Percentiles rank a stretch among this genome's conserved stretches.
Conservation (phyloP, 2,329 filamentous ascomycete species). For the Pseudogymnoascus sp. region DNA sequence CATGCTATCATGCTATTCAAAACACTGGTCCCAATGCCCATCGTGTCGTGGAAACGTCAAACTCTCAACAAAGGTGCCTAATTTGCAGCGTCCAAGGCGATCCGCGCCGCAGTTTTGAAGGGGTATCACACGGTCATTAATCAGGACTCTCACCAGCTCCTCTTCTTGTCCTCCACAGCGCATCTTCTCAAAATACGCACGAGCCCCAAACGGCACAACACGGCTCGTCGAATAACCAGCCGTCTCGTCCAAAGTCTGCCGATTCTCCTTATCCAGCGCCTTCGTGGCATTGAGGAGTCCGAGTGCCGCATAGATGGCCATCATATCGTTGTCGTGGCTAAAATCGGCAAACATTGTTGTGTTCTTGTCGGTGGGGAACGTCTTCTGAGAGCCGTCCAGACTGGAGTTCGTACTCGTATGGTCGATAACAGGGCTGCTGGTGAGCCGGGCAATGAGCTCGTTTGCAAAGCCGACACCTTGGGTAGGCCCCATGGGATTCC, state of each 20-base stretch:
- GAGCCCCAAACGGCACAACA: slow-evolving; percentile 72
- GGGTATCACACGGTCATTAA: slow-evolving; percentile 76
- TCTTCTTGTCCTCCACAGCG: slow-evolving; percentile 49
- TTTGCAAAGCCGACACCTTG: slow-evolving; percentile 85
- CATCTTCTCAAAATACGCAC: slow-evolving; percentile 87
- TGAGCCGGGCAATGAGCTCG: slow-evolving; percentile 77
- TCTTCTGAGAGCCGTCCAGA: slow-evolving; percentile 55
- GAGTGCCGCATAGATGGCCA: slow-evolving; percentile 64
- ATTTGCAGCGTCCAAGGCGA: slow-evolving; percentile 57
- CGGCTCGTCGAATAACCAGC: slow-evolving; percentile 68
- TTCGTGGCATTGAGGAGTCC: slow-evolving; percentile 65
- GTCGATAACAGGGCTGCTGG: slow-evolving; percentile 57
- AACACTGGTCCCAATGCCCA: slow-evolving; percentile 66
- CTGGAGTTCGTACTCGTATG: slow-evolving; percentile 70
- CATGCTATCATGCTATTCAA: slow-evolving; percentile 19
- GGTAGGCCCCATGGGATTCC: slow-evolving; percentile 70
- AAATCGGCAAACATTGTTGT: slow-evolving; percentile 75
- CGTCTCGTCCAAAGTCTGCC: slow-evolving; percentile 43
- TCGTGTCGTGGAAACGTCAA: slow-evolving; percentile 64
- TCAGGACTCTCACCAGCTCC: slow-evolving; percentile 67
- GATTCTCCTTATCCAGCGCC: slow-evolving; percentile 42
- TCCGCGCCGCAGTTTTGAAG: slow-evolving; percentile 65
- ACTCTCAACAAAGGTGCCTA: slow-evolving; percentile 64
- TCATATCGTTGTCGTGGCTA: slow-evolving; percentile 85
- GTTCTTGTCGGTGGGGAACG: slow-evolving; percentile 60